Base-by-base conservation (phyloP, 2,329 filamentous ascomycete species). In the Berkeleyomyces rouxiae region DNA sequence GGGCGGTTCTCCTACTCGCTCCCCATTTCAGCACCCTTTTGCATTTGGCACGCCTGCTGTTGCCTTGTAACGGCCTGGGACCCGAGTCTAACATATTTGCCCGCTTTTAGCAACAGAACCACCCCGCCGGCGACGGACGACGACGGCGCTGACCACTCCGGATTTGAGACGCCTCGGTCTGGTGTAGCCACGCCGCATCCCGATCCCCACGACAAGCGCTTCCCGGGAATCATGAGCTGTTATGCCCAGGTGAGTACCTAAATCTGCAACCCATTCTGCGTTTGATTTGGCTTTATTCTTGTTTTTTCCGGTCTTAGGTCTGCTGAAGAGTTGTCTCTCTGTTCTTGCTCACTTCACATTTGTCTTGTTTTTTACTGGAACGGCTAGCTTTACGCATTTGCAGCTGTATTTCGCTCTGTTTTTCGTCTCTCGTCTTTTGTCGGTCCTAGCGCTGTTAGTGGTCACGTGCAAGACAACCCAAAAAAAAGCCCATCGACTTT, bases 211-310 rank as follows among this genome's bases (percentile, higher is more conserved):
- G 93, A 99, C 78, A 96, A 96, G 78, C 87, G 93, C 76, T 80
- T 95, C 72, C 93, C 93, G 68, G 89, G 90, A 73, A 95, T 97
- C 78, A 87, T 93, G 82, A 95, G 87, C 80, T 96, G 93, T 81
- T 96, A 97, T 82, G 87, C 87, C 79, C 93, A 99, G 92, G 93
- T 99, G 95, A 86, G 93, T 96, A 55, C 36, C 39, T 82, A 82
- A 80, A 83, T 82, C 79, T 83, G 72, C 75, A 75, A 78, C 68
- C 13, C 49, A 36, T 36, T 33, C 23, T 6, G 6, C 13, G 16
- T 11, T 53, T 53, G 3, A 16, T 33, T 9, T 4, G 33, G 37
- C 57, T 43, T 13, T 44, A 11, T 23, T 9, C 36, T 23, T 43
- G 3, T 43, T 43, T 43, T 13, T 43, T 6, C 43, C n/a, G 43